Percentiles rank a stretch among this genome's conserved stretches.
phyloP scores from a whole-genome alignment of 257 asterid species.

The Cinchona pubescens region DNA sequence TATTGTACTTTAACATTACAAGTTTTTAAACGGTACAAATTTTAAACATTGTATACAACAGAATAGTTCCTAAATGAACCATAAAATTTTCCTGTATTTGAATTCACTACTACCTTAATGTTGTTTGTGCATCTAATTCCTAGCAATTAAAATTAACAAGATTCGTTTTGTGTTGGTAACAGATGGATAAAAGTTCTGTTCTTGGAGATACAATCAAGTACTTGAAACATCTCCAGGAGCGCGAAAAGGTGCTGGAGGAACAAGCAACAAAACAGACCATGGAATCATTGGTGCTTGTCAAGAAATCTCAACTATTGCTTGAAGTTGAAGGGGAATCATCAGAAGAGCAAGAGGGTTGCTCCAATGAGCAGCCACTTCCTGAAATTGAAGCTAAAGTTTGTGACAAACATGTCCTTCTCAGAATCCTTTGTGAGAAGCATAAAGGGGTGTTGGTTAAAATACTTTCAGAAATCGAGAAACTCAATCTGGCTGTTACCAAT shows the following conservation, averaged over 20 bases:
- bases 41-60: too few relatives aligned
- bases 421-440: conserved; percentile 19
- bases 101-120: too few relatives aligned
- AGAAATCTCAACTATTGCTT: conserved; percentile 30
- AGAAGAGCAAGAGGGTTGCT: conserved; percentile 16
- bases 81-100: too few relatives aligned
- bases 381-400: background rate
- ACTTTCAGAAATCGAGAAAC: conserved; percentile 16
- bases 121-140: background rate
- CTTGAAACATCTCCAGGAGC: conserved; percentile 18
- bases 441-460: conserved; percentile 17
- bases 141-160: background rate
- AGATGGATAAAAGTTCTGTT: conserved; percentile 19
- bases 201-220: conserved; percentile 16
- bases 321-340: conserved; percentile 30
- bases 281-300: conserved; percentile 13
- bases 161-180: background rate
- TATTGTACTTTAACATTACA: too few relatives aligned
- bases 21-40: too few relatives aligned
- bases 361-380: conserved; percentile 3
- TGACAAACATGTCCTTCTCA: conserved; percentile 12
- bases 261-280: background rate
- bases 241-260: background rate
- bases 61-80: too few relatives aligned
- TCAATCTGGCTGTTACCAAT: conserved; percentile 17